Base-by-base conservation (phyloP, 2,329 filamentous ascomycete species). In the Pestalotiopsis fici region DNA sequence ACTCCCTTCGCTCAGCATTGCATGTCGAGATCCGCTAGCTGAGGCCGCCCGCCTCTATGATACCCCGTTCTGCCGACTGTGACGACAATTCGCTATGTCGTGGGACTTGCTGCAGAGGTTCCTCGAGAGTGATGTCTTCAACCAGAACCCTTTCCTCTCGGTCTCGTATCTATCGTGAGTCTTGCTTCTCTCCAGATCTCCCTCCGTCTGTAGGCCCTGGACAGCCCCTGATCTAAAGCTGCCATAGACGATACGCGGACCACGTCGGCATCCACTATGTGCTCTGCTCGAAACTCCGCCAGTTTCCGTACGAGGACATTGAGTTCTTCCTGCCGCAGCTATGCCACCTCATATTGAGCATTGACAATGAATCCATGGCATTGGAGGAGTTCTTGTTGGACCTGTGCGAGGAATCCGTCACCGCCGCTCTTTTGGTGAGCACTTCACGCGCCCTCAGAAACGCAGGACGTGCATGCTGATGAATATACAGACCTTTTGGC, bases 111-210 rank as follows among this genome's bases (percentile, higher is more conserved):
- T 96, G 79, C 92, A 93, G 86, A 90, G 93, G 82, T 95, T 95
- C 88, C 90, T 96, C 85, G 93, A 95, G 87, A 94, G 92, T 85
- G 93, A 96, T 86, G 92, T 96, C 85, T 96, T 96, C 87, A 95
- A 95, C 85, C 91, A 93, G 83, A 91, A 95, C 82, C 93, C 93
- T 71, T 95, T 94, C 81, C 90, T 96, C 80, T 92, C 93, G 69
- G 93, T 96, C 78, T 93, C 93, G 72, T 96, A 96, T 82, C 89
- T 96, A 77, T 93, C 93, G 93, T 95, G 85, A 88, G 91, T 85
- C 71, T 68, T 69, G 71, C 70, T 18, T 68, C 73, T 25, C 70
- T 69, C 50, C 64, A 62, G 64, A 69, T 28, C 31, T 35, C 56
- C 47, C 31, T 56, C 61, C 13, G 55, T 11, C 55, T 23, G 21